phyloP scores from a whole-genome alignment of 441 rosid species.

The Euphorbia celastroides region DNA sequence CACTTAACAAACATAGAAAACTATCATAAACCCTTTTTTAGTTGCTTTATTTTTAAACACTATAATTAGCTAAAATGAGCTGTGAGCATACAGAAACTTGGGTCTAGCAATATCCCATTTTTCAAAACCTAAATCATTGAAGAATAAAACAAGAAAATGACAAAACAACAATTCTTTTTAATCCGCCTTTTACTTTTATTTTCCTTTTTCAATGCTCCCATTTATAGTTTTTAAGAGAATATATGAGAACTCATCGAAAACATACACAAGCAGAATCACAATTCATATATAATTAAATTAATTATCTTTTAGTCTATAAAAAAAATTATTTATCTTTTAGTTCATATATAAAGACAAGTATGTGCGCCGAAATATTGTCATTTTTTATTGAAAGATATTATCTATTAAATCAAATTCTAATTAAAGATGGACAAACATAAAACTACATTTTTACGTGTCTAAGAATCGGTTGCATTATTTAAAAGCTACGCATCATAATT shows the following conservation, averaged over 20 bases:
- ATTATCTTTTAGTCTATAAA: no score
- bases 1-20: slow-evolving; percentile 4
- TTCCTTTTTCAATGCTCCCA: neutral
- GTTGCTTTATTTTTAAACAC: neutral
- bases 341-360: no score
- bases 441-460: no score
- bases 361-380: neutral
- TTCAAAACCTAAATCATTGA: slow-evolving; percentile 39
- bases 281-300: neutral
- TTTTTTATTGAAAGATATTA: no score
- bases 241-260: slow-evolving; percentile 22
- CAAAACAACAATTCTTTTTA: slow-evolving; percentile 22
- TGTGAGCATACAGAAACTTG: slow-evolving; percentile 31
- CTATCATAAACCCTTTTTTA: neutral
- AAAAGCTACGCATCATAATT: no score
- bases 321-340: no score
- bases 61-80: slow-evolving; percentile 19
- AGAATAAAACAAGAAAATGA: slow-evolving; percentile 49
- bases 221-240: slow-evolving; percentile 8
- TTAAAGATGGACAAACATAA: no score
- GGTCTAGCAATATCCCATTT: slow-evolving; percentile 37
- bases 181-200: neutral
- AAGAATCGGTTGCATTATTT: no score
- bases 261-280: slow-evolving; percentile 22
- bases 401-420: no score